Evolutionary conservation across 208 protist species (phyloP).

Genomic region (Leishmania amazonensis): DNA sequence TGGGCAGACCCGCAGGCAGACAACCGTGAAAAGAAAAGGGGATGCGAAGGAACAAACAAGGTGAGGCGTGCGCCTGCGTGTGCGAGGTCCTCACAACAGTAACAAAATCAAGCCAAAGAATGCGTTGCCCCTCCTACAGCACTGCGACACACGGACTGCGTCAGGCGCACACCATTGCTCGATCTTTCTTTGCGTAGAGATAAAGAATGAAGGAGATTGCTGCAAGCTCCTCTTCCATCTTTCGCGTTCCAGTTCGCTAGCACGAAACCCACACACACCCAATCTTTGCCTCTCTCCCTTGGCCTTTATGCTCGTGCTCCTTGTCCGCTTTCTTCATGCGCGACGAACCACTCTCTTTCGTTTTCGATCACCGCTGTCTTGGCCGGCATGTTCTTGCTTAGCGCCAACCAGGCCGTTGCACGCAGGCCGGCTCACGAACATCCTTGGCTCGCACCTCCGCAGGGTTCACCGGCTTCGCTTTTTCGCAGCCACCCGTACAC

Average conservation of each 20-base stretch:
- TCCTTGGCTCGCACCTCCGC: background rate
- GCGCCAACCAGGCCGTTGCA: background rate
- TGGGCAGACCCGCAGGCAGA: background rate
- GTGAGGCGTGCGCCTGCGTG: background rate
- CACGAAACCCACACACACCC: background rate
- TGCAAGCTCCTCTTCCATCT: background rate
- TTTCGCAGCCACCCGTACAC: background rate
- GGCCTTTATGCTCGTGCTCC: background rate
- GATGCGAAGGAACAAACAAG: background rate
- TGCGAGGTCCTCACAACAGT: background rate
- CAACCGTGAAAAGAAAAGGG: background rate
- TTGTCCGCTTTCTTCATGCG: slow-evolving; percentile 3
- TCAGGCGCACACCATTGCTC: background rate
- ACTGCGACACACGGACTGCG: background rate
- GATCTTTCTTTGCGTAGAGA: background rate
- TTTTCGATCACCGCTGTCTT: background rate
- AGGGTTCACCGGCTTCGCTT: slow-evolving; percentile 5
- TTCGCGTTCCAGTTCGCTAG: background rate
- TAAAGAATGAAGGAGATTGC: background rate
- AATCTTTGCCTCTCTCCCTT: background rate
- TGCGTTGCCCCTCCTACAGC: background rate
- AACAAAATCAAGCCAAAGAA: background rate
- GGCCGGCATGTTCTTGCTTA: background rate
- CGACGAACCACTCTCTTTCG: slow-evolving; percentile 1
- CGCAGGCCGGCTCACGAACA: background rate